Percentiles rank a stretch among this genome's conserved stretches.
Evolutionary conservation across 441 rosid species (phyloP).

Genomic region (Omphalea diandra): DNA sequence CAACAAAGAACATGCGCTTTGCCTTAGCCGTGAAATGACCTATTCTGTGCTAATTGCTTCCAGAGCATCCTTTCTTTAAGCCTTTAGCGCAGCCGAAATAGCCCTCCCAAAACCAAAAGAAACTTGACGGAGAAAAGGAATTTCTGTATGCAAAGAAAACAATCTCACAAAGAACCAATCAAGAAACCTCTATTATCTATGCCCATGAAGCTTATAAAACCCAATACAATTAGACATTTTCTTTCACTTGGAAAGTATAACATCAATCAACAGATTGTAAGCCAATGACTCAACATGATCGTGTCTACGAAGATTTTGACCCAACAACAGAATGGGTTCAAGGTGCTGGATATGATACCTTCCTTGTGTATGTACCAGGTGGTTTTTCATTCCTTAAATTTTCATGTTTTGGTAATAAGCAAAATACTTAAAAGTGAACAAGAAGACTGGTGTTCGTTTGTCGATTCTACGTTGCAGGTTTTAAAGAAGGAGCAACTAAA

Average conservation of each 20-base stretch:
- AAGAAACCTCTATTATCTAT: not conserved
- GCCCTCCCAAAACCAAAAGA: not conserved
- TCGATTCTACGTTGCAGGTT: no score
- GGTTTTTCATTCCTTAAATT: not conserved
- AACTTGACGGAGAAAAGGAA: conserved; percentile 11
- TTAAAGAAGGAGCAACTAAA: conserved; percentile 54
- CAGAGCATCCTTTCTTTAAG: not conserved
- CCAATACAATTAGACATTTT: not conserved
- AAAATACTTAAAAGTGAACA: no score
- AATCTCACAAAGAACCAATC: not conserved
- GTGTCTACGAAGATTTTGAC: conserved; percentile 22
- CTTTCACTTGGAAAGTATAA: not conserved
- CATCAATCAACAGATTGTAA: not conserved
- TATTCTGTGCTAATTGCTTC: not conserved
- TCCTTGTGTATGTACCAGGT: conserved; percentile 60
- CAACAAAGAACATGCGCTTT: not conserved
- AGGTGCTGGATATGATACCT: conserved; percentile 40
- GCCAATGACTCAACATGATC: not conserved
- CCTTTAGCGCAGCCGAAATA: not conserved
- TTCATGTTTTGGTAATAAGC: not conserved
- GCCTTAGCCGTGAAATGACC: not conserved
- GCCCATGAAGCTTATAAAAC: no score
- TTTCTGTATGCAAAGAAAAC: not conserved
- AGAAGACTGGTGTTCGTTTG: no score
- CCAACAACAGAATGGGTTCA: conserved; percentile 46